A percentile compares a stretch with the other conserved stretches of the same genome.
These are phyloP conservation scores for Ustilago cynodontis DNA, from an alignment of 1,284 basidiomycete genomes.

Conservation along the genomic window DNA sequence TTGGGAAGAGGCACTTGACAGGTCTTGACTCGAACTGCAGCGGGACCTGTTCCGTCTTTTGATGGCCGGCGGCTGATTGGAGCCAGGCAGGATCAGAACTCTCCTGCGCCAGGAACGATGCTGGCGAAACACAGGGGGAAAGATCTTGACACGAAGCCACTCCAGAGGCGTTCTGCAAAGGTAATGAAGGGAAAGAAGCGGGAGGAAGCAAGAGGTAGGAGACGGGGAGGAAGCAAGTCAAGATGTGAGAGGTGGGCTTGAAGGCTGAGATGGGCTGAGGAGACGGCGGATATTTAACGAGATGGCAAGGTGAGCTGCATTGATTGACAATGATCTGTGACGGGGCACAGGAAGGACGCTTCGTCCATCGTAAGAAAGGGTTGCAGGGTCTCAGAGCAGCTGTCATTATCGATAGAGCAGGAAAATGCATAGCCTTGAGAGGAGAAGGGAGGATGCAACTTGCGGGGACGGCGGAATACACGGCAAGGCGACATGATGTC, in stretches of 20 bases:
- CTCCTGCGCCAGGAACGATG: too few relatives aligned
- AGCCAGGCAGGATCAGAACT: too few relatives aligned
- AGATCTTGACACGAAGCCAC: background rate
- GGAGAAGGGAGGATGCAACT: background rate
- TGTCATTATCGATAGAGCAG: background rate
- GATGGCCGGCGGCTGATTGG: too few relatives aligned
- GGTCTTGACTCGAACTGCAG: too few relatives aligned
- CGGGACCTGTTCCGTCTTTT: too few relatives aligned
- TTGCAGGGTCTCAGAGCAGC: background rate
- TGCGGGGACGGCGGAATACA: background rate
- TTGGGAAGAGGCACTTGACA: too few relatives aligned
- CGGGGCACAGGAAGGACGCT: background rate
- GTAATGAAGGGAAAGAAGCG: background rate
- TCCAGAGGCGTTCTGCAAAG: background rate
- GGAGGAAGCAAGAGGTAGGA: background rate
- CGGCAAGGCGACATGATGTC: background rate
- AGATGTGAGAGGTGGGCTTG: background rate
- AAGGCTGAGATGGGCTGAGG: background rate
- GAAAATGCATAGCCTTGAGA: slow-evolving; percentile 5
- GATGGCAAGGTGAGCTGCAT: background rate
- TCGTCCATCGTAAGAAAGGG: background rate
- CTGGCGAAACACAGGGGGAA: background rate
- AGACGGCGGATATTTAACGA: background rate
- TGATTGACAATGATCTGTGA: background rate
- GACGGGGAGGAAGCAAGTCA: background rate